phyloP scores from a whole-genome alignment of 2,329 filamentous ascomycete species.

The Ophiostoma sp. region DNA sequence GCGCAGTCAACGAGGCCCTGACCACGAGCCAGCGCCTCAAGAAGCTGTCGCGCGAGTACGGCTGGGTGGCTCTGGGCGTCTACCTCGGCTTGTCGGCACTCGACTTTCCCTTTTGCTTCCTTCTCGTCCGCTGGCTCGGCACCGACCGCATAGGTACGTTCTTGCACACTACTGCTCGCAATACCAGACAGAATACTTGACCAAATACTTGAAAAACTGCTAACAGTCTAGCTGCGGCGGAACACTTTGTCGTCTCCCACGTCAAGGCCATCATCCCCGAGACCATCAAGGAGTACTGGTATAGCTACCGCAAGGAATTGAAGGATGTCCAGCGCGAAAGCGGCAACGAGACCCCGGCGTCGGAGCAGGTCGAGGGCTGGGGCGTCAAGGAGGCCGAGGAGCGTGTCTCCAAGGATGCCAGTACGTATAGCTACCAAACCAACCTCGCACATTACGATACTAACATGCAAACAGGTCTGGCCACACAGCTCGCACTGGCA shows the following conservation, averaged over 20 bases:
- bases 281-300: constrained; percentile 50
- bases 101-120: constrained; percentile 93
- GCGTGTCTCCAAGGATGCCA: constrained; percentile 61
- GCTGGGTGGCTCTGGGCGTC: constrained; percentile 88
- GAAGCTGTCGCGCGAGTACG: constrained; percentile 85
- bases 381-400: constrained; percentile 60
- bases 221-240: constrained; percentile 47
- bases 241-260: constrained; percentile 61
- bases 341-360: constrained; percentile 39
- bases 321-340: constrained; percentile 44
- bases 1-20: background rate
- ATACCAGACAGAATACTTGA: too few relatives aligned
- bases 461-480: constrained; percentile 45
- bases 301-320: constrained; percentile 45
- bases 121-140: constrained; percentile 75
- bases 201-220: background rate
- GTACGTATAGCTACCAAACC: constrained; percentile 50
- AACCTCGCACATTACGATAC: background rate
- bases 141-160: constrained; percentile 69
- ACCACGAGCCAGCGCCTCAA: constrained; percentile 68
- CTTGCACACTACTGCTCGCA: background rate
- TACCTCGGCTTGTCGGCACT: constrained; percentile 77
- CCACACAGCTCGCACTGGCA: constrained; percentile 82
- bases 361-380: constrained; percentile 50
- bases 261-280: constrained; percentile 57